Evolutionary conservation across 805 yeast genomes (phyloP).

Genomic region (Kodamaea hsintzibuensis): DNA sequence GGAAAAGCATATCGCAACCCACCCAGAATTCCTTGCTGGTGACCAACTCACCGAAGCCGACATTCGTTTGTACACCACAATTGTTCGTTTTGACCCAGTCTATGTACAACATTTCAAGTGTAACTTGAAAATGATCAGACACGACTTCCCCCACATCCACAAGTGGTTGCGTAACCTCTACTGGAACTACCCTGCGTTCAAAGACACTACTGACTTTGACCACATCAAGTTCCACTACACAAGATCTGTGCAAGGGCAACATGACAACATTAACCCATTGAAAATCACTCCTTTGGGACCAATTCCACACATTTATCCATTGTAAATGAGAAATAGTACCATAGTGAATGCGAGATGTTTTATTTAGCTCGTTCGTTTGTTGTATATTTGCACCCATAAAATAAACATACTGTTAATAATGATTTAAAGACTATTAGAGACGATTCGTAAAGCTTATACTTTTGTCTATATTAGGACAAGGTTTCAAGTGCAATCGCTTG

Average conservation of each 20-base stretch:
- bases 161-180: slow-evolving; percentile 81
- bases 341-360: neutral
- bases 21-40: slow-evolving; percentile 55
- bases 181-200: slow-evolving; percentile 74
- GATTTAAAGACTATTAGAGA: too few relatives aligned
- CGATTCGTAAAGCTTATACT: too few relatives aligned
- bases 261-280: slow-evolving; percentile 55
- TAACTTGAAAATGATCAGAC: slow-evolving; percentile 77
- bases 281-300: slow-evolving; percentile 92
- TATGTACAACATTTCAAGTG: slow-evolving; percentile 96
- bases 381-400: neutral
- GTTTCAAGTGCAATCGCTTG: too few relatives aligned
- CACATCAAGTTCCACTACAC: slow-evolving; percentile 94
- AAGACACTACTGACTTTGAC: slow-evolving; percentile 77
- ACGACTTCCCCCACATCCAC: slow-evolving; percentile 75
- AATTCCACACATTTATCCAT: slow-evolving; percentile 61
- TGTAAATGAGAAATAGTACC: slow-evolving; percentile 2
- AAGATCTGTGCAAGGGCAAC: slow-evolving; percentile 70
- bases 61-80: slow-evolving; percentile 81
- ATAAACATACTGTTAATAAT: too few relatives aligned
- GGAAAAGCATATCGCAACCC: slow-evolving; percentile 56
- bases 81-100: slow-evolving; percentile 88
- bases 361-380: neutral
- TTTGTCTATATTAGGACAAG: too few relatives aligned
- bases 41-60: slow-evolving; percentile 85